phyloP scores from a whole-genome alignment of 2,329 filamentous ascomycete genomes.

The Colletotrichum lindemuthianum region DNA sequence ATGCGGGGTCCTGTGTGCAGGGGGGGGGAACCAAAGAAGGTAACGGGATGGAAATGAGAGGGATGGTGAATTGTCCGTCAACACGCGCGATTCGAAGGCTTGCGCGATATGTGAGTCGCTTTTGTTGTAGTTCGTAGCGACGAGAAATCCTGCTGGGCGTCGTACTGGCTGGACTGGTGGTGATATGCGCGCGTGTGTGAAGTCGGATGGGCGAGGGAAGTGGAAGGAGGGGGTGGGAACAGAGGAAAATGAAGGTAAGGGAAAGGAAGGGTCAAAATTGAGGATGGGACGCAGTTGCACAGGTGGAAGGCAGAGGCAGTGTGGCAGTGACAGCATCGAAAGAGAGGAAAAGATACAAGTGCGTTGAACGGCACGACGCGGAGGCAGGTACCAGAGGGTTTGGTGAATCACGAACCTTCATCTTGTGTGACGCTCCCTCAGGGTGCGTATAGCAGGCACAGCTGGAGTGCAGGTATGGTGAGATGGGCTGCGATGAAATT shows the following conservation, averaged over 20 bases:
- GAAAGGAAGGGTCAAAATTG: too few relatives aligned
- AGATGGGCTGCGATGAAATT: conserved; percentile 11
- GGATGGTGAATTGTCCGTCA: too few relatives aligned
- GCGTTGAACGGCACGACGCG: not conserved
- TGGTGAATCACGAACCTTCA: conserved; percentile 36
- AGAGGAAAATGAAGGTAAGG: too few relatives aligned
- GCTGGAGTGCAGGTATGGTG: not conserved
- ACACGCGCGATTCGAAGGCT: too few relatives aligned
- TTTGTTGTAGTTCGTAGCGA: too few relatives aligned
- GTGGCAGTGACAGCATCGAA: not conserved
- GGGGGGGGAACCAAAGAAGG: conserved; percentile 30
- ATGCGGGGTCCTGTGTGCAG: conserved; percentile 33
- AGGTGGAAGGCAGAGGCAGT: conserved; percentile 2
- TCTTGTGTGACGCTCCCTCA: conserved; percentile 35
- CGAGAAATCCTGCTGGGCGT: too few relatives aligned
- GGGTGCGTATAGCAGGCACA: conserved; percentile 13
- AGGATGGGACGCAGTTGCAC: too few relatives aligned
- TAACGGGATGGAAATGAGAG: conserved; percentile 1
- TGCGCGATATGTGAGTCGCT: too few relatives aligned
- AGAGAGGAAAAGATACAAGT: conserved; percentile 3
- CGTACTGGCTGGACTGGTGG: too few relatives aligned
- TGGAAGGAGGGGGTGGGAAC: too few relatives aligned
- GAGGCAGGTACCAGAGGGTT: conserved; percentile 20
- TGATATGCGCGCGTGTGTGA: too few relatives aligned
- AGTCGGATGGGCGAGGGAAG: too few relatives aligned